Evolutionary conservation across 2,329 filamentous ascomycete species (phyloP).

Genomic region (Aspergillus carbonarius): DNA sequence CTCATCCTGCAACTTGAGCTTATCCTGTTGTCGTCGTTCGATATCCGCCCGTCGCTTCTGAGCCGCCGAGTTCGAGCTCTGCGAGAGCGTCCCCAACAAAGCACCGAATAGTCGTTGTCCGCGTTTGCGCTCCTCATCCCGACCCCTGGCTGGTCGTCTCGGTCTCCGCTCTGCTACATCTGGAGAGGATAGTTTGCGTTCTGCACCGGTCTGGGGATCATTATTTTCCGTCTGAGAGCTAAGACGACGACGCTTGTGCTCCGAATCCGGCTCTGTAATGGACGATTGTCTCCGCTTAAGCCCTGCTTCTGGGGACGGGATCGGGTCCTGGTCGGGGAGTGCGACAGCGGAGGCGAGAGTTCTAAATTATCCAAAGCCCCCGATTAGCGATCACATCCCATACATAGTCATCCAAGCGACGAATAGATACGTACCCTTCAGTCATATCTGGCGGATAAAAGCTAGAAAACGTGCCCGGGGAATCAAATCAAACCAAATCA

Average conservation of each 20-base stretch:
- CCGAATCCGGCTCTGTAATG: slow-evolving; percentile 45
- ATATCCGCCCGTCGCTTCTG: slow-evolving; percentile 74
- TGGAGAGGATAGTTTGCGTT: slow-evolving; percentile 26
- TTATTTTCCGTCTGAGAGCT: slow-evolving; percentile 34
- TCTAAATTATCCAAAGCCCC: slow-evolving; percentile 9
- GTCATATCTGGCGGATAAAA: slow-evolving; percentile 11
- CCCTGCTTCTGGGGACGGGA: slow-evolving; percentile 32
- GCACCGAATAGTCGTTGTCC: slow-evolving; percentile 84
- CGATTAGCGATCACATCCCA: not conserved
- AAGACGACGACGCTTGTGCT: slow-evolving; percentile 54
- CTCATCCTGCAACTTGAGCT: slow-evolving; percentile 71
- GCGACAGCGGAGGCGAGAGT: slow-evolving; percentile 56
- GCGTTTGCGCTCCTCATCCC: slow-evolving; percentile 76
- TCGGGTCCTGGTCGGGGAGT: slow-evolving; percentile 46
- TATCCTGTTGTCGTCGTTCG: slow-evolving; percentile 77
- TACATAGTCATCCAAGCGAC: not conserved
- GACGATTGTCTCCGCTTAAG: slow-evolving; percentile 58
- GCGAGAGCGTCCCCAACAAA: slow-evolving; percentile 73
- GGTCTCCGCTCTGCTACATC: slow-evolving; percentile 15
- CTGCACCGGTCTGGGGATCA: slow-evolving; percentile 21
- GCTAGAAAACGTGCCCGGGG: not conserved
- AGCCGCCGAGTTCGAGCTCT: slow-evolving; percentile 63
- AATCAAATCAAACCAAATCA: not conserved
- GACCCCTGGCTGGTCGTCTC: slow-evolving; percentile 17
- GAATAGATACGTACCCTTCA: slow-evolving; percentile 15